These are phyloP conservation scores for Cyclotella choctawhatcheeana DNA, from an alignment of 108 stramenopile genomes.

Conservation along the genomic window DNA sequence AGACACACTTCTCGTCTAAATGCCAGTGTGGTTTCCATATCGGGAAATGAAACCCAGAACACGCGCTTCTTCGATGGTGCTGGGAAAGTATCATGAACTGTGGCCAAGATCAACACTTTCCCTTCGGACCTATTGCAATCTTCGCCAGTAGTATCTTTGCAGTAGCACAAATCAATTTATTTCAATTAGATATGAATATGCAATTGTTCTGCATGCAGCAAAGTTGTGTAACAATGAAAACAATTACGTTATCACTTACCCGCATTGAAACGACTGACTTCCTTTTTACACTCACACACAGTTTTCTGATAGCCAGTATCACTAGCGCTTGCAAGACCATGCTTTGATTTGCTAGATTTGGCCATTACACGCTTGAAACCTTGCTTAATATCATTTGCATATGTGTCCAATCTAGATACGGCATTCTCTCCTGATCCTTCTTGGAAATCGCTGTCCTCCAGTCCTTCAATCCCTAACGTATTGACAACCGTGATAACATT, in stretches of 20 bases:
- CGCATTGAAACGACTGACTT: conserved; percentile 82
- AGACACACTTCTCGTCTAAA: conserved; percentile 83
- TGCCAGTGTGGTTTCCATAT: conserved; percentile 69
- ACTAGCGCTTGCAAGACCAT: conserved; percentile 61
- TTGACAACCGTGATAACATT: conserved; percentile 71
- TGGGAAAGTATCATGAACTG: conserved; percentile 87
- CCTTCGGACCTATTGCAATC: conserved; percentile 88
- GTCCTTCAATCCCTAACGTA: conserved; percentile 74
- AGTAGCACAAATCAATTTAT: too few relatives aligned
- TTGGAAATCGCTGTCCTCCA: conserved; percentile 67
- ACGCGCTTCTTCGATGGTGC: conserved; percentile 64
- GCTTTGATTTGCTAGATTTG: conserved; percentile 60
- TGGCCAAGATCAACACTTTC: conserved; percentile 85
- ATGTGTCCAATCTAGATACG: conserved; percentile 59
- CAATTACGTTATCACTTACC: too few relatives aligned
- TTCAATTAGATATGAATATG: too few relatives aligned
- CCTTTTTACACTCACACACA: conserved; percentile 58
- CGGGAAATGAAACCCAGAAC: conserved; percentile 80
- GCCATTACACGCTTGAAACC: conserved; percentile 54
- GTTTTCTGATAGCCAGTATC: conserved; percentile 65
- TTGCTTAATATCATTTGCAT: conserved; percentile 56
- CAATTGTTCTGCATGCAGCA: too few relatives aligned
- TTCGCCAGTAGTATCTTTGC: conserved; percentile 74
- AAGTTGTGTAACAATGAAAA: too few relatives aligned
- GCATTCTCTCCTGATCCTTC: conserved; percentile 54